Evolutionary conservation across 768 basidiomycete genomes (phyloP).

Genomic region (Russula griseocarnosa): DNA sequence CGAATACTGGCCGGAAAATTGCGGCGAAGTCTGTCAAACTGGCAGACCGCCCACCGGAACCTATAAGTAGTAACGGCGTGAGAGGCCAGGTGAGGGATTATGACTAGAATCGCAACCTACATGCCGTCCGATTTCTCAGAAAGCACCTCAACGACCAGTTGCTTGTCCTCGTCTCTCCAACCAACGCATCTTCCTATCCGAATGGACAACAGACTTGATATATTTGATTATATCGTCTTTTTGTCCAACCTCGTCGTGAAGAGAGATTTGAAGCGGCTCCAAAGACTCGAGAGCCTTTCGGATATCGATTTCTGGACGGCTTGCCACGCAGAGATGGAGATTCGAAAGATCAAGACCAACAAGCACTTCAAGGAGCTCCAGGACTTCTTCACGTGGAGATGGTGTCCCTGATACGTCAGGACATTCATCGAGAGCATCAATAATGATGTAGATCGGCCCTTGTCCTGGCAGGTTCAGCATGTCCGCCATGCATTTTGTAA

Average conservation of each 20-base stretch:
- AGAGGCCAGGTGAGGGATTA: background rate
- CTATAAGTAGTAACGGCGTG: background rate
- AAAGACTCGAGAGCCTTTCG: background rate
- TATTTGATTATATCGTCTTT: constrained; percentile 2
- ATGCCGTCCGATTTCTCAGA: constrained; percentile 14
- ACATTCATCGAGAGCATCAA: background rate
- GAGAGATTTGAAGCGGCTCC: background rate
- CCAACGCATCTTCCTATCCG: constrained; percentile 14
- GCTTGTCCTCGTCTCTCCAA: constrained; percentile 2
- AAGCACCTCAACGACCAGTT: constrained; percentile 3
- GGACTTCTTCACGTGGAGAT: background rate
- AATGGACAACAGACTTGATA: background rate
- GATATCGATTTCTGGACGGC: constrained; percentile 18
- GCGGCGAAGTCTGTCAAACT: constrained; percentile 10
- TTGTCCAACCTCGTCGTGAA: constrained; percentile 12
- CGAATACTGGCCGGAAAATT: constrained; percentile 2
- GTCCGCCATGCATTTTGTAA: background rate
- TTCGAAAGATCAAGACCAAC: background rate
- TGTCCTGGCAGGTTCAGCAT: background rate
- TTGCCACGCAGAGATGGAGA: background rate
- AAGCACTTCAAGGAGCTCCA: background rate
- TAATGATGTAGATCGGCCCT: background rate
- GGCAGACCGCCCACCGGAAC: constrained; percentile 20
- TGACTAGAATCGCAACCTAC: background rate
- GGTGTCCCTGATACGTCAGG: background rate